phyloP scores from a whole-genome alignment of 345 rosid species.

The Aurinia saxatilis region DNA sequence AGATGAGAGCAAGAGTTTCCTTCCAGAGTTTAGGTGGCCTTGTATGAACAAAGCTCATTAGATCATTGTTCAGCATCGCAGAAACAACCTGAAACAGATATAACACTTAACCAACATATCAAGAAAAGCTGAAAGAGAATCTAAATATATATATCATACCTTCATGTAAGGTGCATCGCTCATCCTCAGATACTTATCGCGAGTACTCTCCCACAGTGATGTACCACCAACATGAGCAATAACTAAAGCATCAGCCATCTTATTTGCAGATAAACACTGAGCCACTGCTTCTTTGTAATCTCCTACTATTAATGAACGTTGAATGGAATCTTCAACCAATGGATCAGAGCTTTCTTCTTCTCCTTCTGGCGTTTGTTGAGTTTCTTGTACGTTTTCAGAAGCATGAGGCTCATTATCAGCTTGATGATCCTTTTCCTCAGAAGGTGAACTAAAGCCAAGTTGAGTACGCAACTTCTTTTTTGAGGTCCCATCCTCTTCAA shows the following conservation, averaged over 20 bases:
- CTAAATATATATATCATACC: conserved; percentile 31
- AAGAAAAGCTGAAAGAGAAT: background rate
- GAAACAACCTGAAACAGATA: conserved; percentile 65
- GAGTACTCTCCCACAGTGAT: conserved; percentile 83
- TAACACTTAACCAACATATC: background rate
- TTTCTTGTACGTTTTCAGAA: conserved; percentile 34
- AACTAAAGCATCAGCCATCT: conserved; percentile 92
- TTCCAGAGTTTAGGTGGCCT: conserved; percentile 90
- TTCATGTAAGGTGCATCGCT: conserved; percentile 73
- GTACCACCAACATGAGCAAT: conserved; percentile 94
- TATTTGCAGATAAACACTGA: conserved; percentile 71
- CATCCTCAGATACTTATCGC: conserved; percentile 70
- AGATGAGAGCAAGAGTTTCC: conserved; percentile 89
- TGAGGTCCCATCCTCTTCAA: too few species aligned
- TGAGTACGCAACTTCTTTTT: conserved; percentile 66
- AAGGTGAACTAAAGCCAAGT: conserved; percentile 81
- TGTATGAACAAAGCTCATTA: conserved; percentile 58
- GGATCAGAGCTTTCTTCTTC: conserved; percentile 59
- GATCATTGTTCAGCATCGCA: conserved; percentile 96
- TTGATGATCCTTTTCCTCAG: conserved; percentile 36
- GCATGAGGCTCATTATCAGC: too few species aligned
- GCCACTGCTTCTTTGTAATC: conserved; percentile 90
- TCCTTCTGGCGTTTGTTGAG: conserved; percentile 41
- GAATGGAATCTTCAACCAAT: conserved; percentile 75
- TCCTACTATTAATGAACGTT: conserved; percentile 87